A percentile compares a stretch with the other conserved stretches of the same genome.
Evolutionary conservation across 176 grass and related monocot species (phyloP).

Genomic region (Alloteropsis semialata): DNA sequence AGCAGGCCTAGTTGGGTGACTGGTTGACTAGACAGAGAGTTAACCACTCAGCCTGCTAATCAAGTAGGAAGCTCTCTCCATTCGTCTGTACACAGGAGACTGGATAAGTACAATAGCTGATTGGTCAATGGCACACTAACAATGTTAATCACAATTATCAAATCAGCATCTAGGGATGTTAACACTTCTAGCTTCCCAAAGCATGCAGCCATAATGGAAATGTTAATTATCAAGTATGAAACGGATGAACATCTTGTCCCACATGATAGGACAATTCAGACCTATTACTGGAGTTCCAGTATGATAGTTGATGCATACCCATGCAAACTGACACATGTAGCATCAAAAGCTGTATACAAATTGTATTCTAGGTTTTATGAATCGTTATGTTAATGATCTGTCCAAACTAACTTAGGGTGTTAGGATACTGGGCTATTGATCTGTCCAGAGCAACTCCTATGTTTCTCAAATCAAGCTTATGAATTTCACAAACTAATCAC

Average conservation of each 20-base stretch:
- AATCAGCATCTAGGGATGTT: background rate
- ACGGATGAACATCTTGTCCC: background rate
- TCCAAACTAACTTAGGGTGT: background rate
- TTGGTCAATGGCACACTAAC: background rate
- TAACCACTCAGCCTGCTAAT: background rate
- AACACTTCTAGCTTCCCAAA: background rate
- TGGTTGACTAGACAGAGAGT: no score
- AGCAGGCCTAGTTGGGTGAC: background rate
- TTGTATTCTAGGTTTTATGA: background rate
- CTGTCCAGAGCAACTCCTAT: background rate
- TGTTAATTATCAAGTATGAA: background rate
- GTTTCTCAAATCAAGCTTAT: slow-evolving; percentile 14
- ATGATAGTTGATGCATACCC: background rate
- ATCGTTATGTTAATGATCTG: background rate
- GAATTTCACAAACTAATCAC: slow-evolving; percentile 20
- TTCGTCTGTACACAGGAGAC: no score
- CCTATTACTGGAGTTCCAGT: background rate
- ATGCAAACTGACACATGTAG: background rate
- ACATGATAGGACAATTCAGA: background rate
- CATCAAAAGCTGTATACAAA: background rate
- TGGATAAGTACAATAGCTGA: background rate
- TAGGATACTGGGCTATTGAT: background rate
- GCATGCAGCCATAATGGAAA: background rate
- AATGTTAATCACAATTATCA: background rate
- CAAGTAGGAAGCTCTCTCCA: background rate